These are phyloP conservation scores for Yamadazyma akitaensis DNA, from an alignment of 805 yeast species.

Conservation along the genomic window DNA sequence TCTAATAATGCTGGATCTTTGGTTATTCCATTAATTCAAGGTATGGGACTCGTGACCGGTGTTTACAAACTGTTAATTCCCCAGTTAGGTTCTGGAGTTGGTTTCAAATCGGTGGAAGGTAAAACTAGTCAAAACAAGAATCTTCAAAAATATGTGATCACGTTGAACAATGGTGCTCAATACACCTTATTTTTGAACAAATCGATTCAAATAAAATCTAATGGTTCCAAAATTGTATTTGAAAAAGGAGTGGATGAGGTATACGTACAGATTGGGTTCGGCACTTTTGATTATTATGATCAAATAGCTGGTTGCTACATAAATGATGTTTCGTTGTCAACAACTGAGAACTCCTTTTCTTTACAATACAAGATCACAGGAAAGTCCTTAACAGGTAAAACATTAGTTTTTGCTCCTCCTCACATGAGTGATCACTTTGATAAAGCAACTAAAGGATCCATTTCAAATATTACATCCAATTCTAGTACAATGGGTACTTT, in stretches of 20 bases:
- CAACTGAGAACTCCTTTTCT: conserved; percentile 32
- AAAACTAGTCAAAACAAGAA: conserved; percentile 13
- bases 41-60: conserved; percentile 77
- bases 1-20: conserved; percentile 43
- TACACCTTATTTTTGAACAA: conserved; percentile 23
- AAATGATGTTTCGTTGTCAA: conserved; percentile 41
- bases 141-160: conserved; percentile 15
- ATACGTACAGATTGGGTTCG: conserved; percentile 27
- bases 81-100: conserved; percentile 52
- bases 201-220: conserved; percentile 16
- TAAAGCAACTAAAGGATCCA: conserved; percentile 20
- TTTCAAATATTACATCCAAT: conserved; percentile 37
- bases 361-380: conserved; percentile 46
- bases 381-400: conserved; percentile 38
- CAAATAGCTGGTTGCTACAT: conserved; percentile 62
- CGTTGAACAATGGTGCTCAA: conserved; percentile 14
- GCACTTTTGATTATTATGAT: conserved; percentile 43
- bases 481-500: conserved; percentile 51
- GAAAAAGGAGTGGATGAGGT: conserved; percentile 15
- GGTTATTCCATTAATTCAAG: conserved; percentile 66
- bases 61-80: conserved; percentile 51
- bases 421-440: conserved; percentile 55
- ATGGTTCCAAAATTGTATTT: conserved; percentile 15
- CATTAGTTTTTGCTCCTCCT: conserved; percentile 62
- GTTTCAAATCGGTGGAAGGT: conserved; percentile 12